Evolutionary conservation across 441 rosid species (phyloP).

Genomic region (Metrosideros polymorpha): DNA sequence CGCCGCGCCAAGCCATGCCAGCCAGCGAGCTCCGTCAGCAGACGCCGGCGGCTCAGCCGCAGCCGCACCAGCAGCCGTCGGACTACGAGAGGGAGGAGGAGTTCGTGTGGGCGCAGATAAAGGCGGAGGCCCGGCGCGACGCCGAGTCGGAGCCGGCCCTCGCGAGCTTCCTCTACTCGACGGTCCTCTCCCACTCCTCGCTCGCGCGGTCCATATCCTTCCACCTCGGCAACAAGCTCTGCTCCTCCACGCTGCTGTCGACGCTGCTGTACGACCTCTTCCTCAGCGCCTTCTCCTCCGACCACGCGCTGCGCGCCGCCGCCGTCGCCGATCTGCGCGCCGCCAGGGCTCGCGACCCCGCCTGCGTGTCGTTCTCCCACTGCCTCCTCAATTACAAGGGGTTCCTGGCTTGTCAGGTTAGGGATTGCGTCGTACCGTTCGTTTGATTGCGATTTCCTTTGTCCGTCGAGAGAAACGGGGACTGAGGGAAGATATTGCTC

Average conservation of each 20-base stretch:
- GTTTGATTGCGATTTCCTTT: neutral
- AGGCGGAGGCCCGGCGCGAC: constrained; percentile 85
- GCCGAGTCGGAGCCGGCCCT: constrained; percentile 93
- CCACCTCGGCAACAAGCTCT: constrained; percentile 90
- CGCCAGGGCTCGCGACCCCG: constrained; percentile 77
- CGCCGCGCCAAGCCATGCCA: neutral
- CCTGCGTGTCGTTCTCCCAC: constrained; percentile 93
- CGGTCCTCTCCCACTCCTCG: constrained; percentile 82
- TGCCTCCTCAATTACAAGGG: constrained; percentile 96
- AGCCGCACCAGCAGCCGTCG: neutral
- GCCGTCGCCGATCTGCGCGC: constrained; percentile 91
- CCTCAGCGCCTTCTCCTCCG: constrained; percentile 69
- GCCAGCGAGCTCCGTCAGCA: neutral
- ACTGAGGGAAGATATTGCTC: neutral
- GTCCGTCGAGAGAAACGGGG: neutral
- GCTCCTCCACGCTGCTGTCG: constrained; percentile 88
- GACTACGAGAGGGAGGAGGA: constrained; percentile 27
- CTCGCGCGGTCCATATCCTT: constrained; percentile 77
- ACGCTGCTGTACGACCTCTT: constrained; percentile 86
- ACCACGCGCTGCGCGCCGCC: constrained; percentile 62
- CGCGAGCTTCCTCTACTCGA: constrained; percentile 87
- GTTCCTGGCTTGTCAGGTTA: constrained; percentile 86
- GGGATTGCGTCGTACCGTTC: neutral
- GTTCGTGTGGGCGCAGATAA: constrained; percentile 65
- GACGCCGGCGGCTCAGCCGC: neutral